Conservation (phyloP, 805 yeast genomes). For the Yamadazyma laniorum region DNA sequence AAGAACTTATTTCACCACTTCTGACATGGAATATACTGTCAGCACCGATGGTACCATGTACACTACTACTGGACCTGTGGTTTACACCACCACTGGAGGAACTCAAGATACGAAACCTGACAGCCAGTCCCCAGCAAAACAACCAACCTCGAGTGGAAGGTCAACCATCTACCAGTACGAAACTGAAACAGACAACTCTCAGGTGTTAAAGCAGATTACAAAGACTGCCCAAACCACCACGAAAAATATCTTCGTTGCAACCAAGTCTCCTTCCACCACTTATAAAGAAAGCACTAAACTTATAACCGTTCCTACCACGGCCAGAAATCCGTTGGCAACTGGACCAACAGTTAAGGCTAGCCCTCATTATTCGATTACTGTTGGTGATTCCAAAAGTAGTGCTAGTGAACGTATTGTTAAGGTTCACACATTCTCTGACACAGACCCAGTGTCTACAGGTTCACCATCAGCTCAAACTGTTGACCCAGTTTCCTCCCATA, state of each 20-base stretch:
- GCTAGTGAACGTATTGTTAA: neutral
- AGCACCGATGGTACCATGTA: slow-evolving; percentile 11
- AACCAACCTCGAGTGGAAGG: slow-evolving; percentile 1
- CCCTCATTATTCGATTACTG: no score
- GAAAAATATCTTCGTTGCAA: slow-evolving; percentile 25
- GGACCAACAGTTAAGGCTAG: slow-evolving; percentile 21
- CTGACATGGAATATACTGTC: slow-evolving; percentile 20
- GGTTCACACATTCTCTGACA: neutral
- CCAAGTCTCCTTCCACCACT: slow-evolving; percentile 22
- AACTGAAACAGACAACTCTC: slow-evolving; percentile 20
- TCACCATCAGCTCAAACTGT: neutral
- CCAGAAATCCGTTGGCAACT: slow-evolving; percentile 28
- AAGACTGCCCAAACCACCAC: slow-evolving; percentile 29
- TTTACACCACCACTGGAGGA: slow-evolving; percentile 13
- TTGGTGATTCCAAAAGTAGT: slow-evolving; percentile 4
- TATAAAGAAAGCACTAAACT: slow-evolving; percentile 18
- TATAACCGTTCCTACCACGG: slow-evolving; percentile 21
- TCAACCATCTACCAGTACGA: slow-evolving; percentile 18
- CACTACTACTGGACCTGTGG: slow-evolving; percentile 16
- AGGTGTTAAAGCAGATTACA: slow-evolving; percentile 11
- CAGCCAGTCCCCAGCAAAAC: neutral
- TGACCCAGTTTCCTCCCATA: neutral
- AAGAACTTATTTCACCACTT: slow-evolving; percentile 18
- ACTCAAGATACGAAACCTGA: slow-evolving; percentile 1
- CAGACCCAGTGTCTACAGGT: neutral